A percentile compares a stretch with the other conserved stretches of the same genome.
phyloP scores from a whole-genome alignment of 2,329 filamentous ascomycete species.

The Aspergillus fumigatiaffinis region DNA sequence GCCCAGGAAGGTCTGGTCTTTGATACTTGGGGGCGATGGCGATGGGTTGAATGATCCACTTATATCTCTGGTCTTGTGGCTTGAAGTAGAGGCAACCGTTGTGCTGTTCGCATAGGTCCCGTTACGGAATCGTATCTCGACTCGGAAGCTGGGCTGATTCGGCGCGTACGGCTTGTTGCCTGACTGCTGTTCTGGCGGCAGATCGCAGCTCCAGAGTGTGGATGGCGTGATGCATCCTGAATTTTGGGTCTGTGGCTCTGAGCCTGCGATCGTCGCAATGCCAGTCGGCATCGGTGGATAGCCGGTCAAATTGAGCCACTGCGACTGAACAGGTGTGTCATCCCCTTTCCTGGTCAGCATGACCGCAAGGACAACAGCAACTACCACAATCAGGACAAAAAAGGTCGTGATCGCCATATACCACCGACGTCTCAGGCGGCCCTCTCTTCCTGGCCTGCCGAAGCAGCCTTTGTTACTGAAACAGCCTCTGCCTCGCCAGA shows the following conservation, averaged over 20 bases:
- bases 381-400: slow-evolving; percentile 53
- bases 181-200: slow-evolving; percentile 73
- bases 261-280: slow-evolving; percentile 70
- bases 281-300: slow-evolving; percentile 86
- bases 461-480: slow-evolving; percentile 62
- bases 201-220: slow-evolving; percentile 79
- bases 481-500: slow-evolving; percentile 64
- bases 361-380: slow-evolving; percentile 56
- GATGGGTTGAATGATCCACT: slow-evolving; percentile 39
- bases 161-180: slow-evolving; percentile 60
- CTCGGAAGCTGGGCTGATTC: slow-evolving; percentile 71
- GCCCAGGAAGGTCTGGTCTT: slow-evolving; percentile 77
- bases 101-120: slow-evolving; percentile 58
- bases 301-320: slow-evolving; percentile 80
- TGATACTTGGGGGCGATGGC: slow-evolving; percentile 48
- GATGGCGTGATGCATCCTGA: slow-evolving; percentile 67
- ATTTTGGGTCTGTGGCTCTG: slow-evolving; percentile 61
- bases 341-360: slow-evolving; percentile 49
- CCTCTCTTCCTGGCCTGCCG: slow-evolving; percentile 60
- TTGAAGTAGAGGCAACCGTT: slow-evolving; percentile 46
- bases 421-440: slow-evolving; percentile 59
- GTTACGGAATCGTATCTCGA: slow-evolving; percentile 66
- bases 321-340: slow-evolving; percentile 44
- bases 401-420: slow-evolving; percentile 52
- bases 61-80: slow-evolving; percentile 23